These are phyloP conservation scores for Leccinum disarticulatum DNA, from an alignment of 768 basidiomycete genomes.

Conservation along the genomic window DNA sequence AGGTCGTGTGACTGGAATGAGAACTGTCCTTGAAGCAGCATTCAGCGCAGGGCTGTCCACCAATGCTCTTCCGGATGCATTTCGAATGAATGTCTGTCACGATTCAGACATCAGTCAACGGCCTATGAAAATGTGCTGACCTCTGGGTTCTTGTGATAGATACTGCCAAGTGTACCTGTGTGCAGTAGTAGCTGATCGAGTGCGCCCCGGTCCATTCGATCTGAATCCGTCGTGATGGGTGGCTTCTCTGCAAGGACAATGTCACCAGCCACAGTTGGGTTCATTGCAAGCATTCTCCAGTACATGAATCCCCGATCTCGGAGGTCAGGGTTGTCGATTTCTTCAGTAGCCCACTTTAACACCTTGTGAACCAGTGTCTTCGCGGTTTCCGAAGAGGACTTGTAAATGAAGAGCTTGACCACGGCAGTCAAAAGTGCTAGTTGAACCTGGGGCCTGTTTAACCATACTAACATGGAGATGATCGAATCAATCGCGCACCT, in stretches of 20 bases:
- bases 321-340: slow-evolving; percentile 96
- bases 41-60: slow-evolving; percentile 90
- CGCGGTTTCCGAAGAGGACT: slow-evolving; percentile 75
- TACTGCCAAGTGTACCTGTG: slow-evolving; percentile 90
- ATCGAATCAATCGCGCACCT: slow-evolving; percentile 50
- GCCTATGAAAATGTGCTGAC: slow-evolving; percentile 37
- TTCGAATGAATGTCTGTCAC: slow-evolving; percentile 86
- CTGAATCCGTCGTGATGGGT: slow-evolving; percentile 95
- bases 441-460: slow-evolving; percentile 67
- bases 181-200: slow-evolving; percentile 93
- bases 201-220: slow-evolving; percentile 94
- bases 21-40: slow-evolving; percentile 67
- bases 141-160: slow-evolving; percentile 98
- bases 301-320: slow-evolving; percentile 99
- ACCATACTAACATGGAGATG: background rate
- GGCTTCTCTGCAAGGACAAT: slow-evolving; percentile 94
- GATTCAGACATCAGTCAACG: slow-evolving; percentile 12
- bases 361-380: slow-evolving; percentile 94
- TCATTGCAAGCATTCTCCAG: slow-evolving; percentile 95
- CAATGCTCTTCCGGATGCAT: slow-evolving; percentile 79
- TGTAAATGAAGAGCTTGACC: slow-evolving; percentile 95
- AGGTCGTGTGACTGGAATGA: slow-evolving; percentile 59
- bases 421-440: slow-evolving; percentile 90
- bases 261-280: slow-evolving; percentile 83
- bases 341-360: slow-evolving; percentile 95